These are phyloP conservation scores for Phytophthora pistaciae DNA, from an alignment of 352 stramenopile genomes.

Conservation along the genomic window DNA sequence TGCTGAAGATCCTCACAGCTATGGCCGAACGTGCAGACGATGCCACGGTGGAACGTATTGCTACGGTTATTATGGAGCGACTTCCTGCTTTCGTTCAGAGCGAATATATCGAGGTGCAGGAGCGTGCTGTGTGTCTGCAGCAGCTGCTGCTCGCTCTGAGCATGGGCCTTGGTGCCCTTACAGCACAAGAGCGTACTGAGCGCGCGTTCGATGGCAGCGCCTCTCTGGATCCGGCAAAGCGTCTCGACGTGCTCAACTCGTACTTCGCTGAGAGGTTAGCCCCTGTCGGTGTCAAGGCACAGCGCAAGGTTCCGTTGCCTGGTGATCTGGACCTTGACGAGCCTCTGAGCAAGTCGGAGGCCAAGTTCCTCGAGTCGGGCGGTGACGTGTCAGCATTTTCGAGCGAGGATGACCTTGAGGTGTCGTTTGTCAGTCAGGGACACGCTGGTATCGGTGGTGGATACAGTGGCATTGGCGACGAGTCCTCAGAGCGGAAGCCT, in stretches of 20 bases:
- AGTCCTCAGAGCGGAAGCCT: conserved; percentile 58
- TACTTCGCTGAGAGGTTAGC: conserved; percentile 88
- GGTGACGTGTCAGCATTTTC: conserved; percentile 67
- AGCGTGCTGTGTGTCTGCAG: conserved; percentile 92
- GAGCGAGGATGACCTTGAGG: conserved; percentile 82
- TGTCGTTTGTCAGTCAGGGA: conserved; percentile 78
- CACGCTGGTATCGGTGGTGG: conserved; percentile 40
- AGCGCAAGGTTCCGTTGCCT: conserved; percentile 92
- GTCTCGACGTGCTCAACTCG: conserved; percentile 68
- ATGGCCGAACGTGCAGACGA: conserved; percentile 81
- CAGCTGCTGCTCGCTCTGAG: conserved; percentile 72
- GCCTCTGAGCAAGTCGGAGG: conserved; percentile 63
- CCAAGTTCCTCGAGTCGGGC: conserved; percentile 81
- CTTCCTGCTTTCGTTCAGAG: conserved; percentile 92
- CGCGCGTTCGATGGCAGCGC: conserved; percentile 71
- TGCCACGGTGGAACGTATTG: conserved; percentile 85
- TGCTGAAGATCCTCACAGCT: conserved; percentile 90
- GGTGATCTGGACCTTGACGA: conserved; percentile 79
- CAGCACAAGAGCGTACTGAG: conserved; percentile 66
- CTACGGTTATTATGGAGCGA: conserved; percentile 85
- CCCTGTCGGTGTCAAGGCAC: conserved; percentile 92
- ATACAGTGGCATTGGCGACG: conserved; percentile 47
- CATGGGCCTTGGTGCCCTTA: conserved; percentile 67
- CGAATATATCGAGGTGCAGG: conserved; percentile 95
- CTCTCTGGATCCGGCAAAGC: conserved; percentile 51